A percentile compares a stretch with the other conserved stretches of the same genome.
These are phyloP conservation scores for Fusarium dimerum DNA, from an alignment of 2,329 filamentous ascomycete genomes.

Conservation along the genomic window DNA sequence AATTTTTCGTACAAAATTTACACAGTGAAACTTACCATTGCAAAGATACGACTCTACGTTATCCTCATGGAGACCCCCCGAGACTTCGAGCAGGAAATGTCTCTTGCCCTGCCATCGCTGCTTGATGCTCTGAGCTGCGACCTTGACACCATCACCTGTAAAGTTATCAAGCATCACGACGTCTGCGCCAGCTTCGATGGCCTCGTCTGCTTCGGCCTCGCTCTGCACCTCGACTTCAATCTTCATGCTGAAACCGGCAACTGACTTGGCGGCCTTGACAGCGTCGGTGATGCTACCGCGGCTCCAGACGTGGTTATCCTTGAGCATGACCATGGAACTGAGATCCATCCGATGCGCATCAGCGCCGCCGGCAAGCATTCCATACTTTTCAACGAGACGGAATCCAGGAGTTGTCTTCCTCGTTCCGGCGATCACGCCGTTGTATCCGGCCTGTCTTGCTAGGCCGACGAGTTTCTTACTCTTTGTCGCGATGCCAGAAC, in stretches of 20 bases:
- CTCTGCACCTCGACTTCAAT: slow-evolving; percentile 94
- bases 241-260: slow-evolving; percentile 88
- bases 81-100: slow-evolving; percentile 85
- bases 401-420: slow-evolving; percentile 97
- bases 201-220: slow-evolving; percentile 86
- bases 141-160: slow-evolving; percentile 72
- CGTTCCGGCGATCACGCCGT: slow-evolving; percentile 85
- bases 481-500: slow-evolving; percentile 84
- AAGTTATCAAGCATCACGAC: slow-evolving; percentile 99
- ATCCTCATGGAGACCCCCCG: slow-evolving; percentile 80
- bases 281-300: slow-evolving; percentile 83
- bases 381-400: slow-evolving; percentile 95
- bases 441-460: slow-evolving; percentile 69
- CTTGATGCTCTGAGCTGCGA: slow-evolving; percentile 75
- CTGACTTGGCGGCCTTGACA: slow-evolving; percentile 78
- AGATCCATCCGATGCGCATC: slow-evolving; percentile 92
- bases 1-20: background rate
- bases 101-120: slow-evolving; percentile 74
- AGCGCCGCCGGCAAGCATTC: slow-evolving; percentile 90
- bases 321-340: slow-evolving; percentile 95
- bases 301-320: slow-evolving; percentile 98
- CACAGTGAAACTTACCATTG: slow-evolving; percentile 53
- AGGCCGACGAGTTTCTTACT: slow-evolving; percentile 56
- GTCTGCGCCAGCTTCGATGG: slow-evolving; percentile 87
- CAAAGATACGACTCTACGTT: slow-evolving; percentile 84